Conservation (phyloP, 768 basidiomycete species). For the Trametes gibbosa region DNA sequence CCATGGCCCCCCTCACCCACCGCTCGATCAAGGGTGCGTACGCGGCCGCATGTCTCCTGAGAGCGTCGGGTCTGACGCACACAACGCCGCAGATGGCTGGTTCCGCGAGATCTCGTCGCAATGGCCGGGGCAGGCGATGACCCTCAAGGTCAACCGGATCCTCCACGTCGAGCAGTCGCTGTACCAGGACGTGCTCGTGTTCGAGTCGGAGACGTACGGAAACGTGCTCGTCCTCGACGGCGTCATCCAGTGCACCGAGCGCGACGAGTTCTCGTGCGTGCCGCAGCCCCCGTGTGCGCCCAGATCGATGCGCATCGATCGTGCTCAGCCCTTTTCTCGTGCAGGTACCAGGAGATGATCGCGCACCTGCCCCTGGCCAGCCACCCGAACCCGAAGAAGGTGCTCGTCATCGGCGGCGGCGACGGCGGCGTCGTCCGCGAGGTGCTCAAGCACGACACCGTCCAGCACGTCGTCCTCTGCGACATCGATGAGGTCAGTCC, state of each 20-base stretch:
- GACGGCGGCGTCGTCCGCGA: constrained; percentile 98
- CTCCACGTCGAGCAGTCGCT: constrained; percentile 90
- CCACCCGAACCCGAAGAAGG: constrained; percentile 94
- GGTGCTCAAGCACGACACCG: constrained; percentile 88
- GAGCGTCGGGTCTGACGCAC: neutral
- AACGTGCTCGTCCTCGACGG: constrained; percentile 95
- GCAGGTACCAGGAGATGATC: constrained; percentile 98
- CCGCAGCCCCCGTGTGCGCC: too few species aligned
- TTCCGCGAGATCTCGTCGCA: constrained; percentile 93
- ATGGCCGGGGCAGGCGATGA: constrained; percentile 98
- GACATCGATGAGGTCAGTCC: constrained; percentile 89
- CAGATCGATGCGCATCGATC: neutral
- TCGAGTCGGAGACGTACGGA: constrained; percentile 94
- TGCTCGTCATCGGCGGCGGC: constrained; percentile 96
- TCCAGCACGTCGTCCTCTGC: constrained; percentile 91
- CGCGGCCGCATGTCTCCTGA: neutral
- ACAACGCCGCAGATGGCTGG: constrained; percentile 71
- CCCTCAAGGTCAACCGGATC: constrained; percentile 92
- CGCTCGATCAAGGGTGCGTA: constrained; percentile 34
- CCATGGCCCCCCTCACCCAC: constrained; percentile 39
- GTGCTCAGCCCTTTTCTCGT: neutral
- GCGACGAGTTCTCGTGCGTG: constrained; percentile 96
- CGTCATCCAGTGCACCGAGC: constrained; percentile 94
- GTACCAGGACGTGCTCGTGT: constrained; percentile 97
- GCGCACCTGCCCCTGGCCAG: constrained; percentile 93